phyloP scores from a whole-genome alignment of 1,139 yeast species.

The Saccharomycopsis phalli region DNA sequence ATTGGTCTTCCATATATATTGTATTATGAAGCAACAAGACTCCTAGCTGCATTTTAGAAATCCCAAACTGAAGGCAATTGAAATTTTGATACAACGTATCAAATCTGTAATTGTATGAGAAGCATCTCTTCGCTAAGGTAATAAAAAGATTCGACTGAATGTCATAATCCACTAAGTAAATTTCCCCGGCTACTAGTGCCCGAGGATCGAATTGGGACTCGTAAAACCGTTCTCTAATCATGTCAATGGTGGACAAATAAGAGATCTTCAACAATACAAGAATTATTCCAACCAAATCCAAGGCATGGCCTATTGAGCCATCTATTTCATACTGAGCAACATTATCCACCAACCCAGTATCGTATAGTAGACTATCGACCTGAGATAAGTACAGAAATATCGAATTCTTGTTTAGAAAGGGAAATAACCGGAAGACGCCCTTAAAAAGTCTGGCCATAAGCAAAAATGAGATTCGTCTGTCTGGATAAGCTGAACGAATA shows the following conservation, averaged over 20 bases:
- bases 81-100: slow-evolving; percentile 14
- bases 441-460: slow-evolving; percentile 15
- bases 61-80: slow-evolving; percentile 10
- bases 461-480: slow-evolving; percentile 9
- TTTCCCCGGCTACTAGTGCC: slow-evolving; percentile 6
- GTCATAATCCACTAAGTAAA: slow-evolving; percentile 5
- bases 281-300: slow-evolving; percentile 16
- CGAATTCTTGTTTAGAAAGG: slow-evolving; percentile 10
- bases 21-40: slow-evolving; percentile 8
- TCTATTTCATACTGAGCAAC: neutral
- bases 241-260: slow-evolving; percentile 7
- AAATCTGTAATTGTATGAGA: slow-evolving; percentile 14
- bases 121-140: slow-evolving; percentile 17
- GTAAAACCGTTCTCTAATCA: slow-evolving; percentile 12
- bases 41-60: slow-evolving; percentile 15
- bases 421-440: slow-evolving; percentile 7
- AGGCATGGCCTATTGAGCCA: slow-evolving; percentile 9
- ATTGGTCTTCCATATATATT: slow-evolving; percentile 12
- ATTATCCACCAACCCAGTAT: slow-evolving; percentile 2
- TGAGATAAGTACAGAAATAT: slow-evolving; percentile 2
- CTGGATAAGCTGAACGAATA: slow-evolving; percentile 8
- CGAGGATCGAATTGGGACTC: slow-evolving; percentile 9
- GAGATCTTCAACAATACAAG: slow-evolving; percentile 12
- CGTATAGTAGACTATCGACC: slow-evolving; percentile 7
- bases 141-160: slow-evolving; percentile 4